Evolutionary conservation across 2,329 filamentous ascomycete species (phyloP).

Genomic region (Verticillium klebahnii): DNA sequence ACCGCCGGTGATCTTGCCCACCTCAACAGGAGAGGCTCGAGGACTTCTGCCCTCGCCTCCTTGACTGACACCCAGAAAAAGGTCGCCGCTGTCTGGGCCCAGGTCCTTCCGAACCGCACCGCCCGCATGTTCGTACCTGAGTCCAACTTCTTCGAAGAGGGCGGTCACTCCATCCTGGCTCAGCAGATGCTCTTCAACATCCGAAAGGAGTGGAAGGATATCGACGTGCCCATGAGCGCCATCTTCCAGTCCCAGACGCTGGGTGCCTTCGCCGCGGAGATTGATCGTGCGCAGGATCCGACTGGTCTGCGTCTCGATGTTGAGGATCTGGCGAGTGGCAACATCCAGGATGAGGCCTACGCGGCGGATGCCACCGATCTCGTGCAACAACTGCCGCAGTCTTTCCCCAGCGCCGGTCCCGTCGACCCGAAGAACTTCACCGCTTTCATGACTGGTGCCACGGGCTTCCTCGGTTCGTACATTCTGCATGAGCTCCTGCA

Average conservation of each 20-base stretch:
- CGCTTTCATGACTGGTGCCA: constrained; percentile 82
- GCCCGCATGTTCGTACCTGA: constrained; percentile 28
- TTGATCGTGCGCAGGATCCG: constrained; percentile 34
- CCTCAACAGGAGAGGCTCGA: constrained; percentile 25
- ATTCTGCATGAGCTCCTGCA: constrained; percentile 71
- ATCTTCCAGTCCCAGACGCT: constrained; percentile 62
- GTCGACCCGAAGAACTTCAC: constrained; percentile 37
- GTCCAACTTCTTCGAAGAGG: constrained; percentile 32
- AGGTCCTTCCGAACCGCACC: constrained; percentile 12
- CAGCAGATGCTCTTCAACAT: constrained; percentile 69
- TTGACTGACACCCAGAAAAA: constrained; percentile 54
- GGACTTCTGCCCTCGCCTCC: neutral
- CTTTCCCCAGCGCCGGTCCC: constrained; percentile 18
- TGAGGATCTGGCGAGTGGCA: constrained; percentile 17
- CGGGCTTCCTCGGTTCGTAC: constrained; percentile 83
- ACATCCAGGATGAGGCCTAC: constrained; percentile 35
- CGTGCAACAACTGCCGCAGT: constrained; percentile 40
- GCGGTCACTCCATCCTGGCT: constrained; percentile 49
- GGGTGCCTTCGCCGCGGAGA: constrained; percentile 41
- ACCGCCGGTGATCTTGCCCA: constrained; percentile 36
- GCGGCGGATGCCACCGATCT: constrained; percentile 48
- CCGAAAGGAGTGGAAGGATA: constrained; percentile 25
- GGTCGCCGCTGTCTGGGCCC: constrained; percentile 39
- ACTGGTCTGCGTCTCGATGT: constrained; percentile 25
- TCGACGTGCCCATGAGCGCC: constrained; percentile 61